Evolutionary conservation across 805 yeast species (phyloP).

Genomic region (Saccharomycopsis sp.): DNA sequence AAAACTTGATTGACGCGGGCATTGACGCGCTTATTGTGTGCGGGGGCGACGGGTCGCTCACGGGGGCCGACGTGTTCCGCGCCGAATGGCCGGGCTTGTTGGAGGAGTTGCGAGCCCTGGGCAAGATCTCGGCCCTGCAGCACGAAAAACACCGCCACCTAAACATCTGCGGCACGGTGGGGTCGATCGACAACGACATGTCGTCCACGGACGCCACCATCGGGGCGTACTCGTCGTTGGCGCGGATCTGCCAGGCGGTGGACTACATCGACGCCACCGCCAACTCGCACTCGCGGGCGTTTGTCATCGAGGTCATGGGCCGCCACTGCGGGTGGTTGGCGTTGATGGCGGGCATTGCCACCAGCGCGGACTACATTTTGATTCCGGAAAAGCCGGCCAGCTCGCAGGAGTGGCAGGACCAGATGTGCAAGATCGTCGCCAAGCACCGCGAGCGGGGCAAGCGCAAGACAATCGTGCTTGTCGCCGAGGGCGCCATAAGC

Average conservation of each 20-base stretch:
- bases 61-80: conserved; percentile 76
- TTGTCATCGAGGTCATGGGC: conserved; percentile 84
- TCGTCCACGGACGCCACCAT: conserved; percentile 78
- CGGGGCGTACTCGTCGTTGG: conserved; percentile 75
- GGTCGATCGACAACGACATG: conserved; percentile 83
- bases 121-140: conserved; percentile 41
- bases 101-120: conserved; percentile 43
- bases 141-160: conserved; percentile 45
- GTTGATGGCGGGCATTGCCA: conserved; percentile 70
- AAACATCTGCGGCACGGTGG: conserved; percentile 69
- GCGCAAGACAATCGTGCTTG: conserved; percentile 72
- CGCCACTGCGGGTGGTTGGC: conserved; percentile 89
- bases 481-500: conserved; percentile 80
- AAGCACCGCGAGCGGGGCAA: conserved; percentile 67
- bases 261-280: conserved; percentile 85
- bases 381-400: conserved; percentile 76
- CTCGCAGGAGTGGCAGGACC: conserved; percentile 56
- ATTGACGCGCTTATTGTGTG: conserved; percentile 74
- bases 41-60: conserved; percentile 80
- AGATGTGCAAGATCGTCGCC: conserved; percentile 54
- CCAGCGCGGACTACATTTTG: conserved; percentile 74
- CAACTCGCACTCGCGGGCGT: conserved; percentile 74
- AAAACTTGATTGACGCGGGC: conserved; percentile 61
- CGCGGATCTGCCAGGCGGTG: conserved; percentile 64
- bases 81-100: conserved; percentile 71